Percentiles rank a stretch among this genome's conserved stretches.
Evolutionary conservation across 116 monocot genomes (phyloP).

Genomic region (Papilionanthe hybrid): DNA sequence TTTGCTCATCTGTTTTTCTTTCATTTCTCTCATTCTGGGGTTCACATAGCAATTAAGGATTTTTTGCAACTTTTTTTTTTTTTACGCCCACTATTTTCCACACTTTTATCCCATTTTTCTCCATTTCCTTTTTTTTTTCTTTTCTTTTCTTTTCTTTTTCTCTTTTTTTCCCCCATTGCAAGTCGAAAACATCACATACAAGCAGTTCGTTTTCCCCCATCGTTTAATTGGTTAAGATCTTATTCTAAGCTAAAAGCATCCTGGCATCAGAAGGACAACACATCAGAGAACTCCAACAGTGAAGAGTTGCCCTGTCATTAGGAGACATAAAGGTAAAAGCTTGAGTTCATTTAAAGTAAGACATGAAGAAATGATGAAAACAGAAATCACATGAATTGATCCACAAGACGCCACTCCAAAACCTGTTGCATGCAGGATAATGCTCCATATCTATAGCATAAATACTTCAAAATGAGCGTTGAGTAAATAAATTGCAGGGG

Average conservation of each 20-base stretch:
- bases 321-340: slow-evolving; percentile 36
- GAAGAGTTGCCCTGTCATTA: slow-evolving; percentile 57
- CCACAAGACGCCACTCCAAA: slow-evolving; percentile 1
- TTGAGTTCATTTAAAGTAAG: not conserved
- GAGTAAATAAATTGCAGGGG: not conserved
- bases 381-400: slow-evolving; percentile 5
- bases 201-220: slow-evolving; percentile 8
- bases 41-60: not conserved
- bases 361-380: not conserved
- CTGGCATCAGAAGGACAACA: slow-evolving; percentile 29
- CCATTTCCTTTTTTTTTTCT: slow-evolving; percentile 8
- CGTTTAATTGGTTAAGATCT: slow-evolving; percentile 9
- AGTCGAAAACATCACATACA: slow-evolving; percentile 8
- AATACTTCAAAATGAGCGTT: not conserved
- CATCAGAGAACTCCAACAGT: slow-evolving; percentile 32
- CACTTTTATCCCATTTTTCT: slow-evolving; percentile 1
- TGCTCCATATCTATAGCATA: not conserved
- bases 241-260: slow-evolving; percentile 24
- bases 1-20: slow-evolving; percentile 4
- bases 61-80: slow-evolving; percentile 6
- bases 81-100: not conserved
- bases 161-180: slow-evolving; percentile 13
- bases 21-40: not conserved
- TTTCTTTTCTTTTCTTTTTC: slow-evolving; percentile 23
- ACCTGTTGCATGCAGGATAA: not conserved